Percentiles rank a stretch among this genome's conserved stretches.
Evolutionary conservation across 345 rosid genomes (phyloP).

Genomic region (Arabis hirsuta): DNA sequence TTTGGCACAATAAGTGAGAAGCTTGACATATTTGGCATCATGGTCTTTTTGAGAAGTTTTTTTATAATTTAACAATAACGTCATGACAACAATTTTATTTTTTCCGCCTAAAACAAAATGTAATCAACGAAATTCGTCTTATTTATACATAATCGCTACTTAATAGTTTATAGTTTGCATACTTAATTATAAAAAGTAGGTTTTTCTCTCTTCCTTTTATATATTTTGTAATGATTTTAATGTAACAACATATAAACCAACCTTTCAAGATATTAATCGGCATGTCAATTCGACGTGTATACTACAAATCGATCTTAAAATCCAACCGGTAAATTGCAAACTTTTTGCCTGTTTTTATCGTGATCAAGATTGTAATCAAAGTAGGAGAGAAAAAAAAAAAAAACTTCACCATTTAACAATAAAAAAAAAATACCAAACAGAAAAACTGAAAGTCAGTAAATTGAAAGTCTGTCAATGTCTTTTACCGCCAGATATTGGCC

Average conservation of each 20-base stretch:
- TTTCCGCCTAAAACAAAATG: background rate
- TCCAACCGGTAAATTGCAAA: background rate
- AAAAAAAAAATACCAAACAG: background rate
- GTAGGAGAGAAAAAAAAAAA: background rate
- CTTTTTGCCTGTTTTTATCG: background rate
- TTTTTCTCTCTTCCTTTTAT: background rate
- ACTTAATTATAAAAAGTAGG: background rate
- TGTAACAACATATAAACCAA: background rate
- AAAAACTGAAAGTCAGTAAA: slow-evolving; percentile 1
- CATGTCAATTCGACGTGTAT: background rate
- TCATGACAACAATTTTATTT: slow-evolving; percentile 21
- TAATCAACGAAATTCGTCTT: background rate
- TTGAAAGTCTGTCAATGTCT: background rate
- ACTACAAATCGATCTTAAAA: background rate
- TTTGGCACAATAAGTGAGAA: slow-evolving; percentile 49
- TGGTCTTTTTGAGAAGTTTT: slow-evolving; percentile 21
- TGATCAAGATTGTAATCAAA: slow-evolving; percentile 4
- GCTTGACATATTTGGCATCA: slow-evolving; percentile 45
- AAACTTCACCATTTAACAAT: background rate
- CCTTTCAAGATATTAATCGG: background rate
- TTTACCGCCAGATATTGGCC: slow-evolving; percentile 13
- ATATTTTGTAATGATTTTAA: background rate
- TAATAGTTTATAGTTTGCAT: background rate
- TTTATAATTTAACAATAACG: background rate
- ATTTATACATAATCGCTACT: background rate